Evolutionary conservation across 352 stramenopile species (phyloP).

Genomic region (Elongisporangium anandrum): DNA sequence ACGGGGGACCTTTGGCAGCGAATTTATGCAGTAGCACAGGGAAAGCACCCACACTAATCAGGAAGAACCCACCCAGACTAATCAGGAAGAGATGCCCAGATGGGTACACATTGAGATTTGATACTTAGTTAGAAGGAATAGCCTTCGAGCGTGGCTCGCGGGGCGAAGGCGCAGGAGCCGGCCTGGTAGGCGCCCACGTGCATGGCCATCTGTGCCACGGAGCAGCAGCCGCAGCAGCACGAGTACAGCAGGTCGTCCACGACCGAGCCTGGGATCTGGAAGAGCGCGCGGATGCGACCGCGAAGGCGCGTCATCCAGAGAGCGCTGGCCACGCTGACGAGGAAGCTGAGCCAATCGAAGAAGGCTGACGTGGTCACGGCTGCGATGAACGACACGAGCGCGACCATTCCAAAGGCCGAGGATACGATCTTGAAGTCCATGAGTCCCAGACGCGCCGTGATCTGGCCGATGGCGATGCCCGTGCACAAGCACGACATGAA

Average conservation of each 20-base stretch:
- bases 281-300: slow-evolving; percentile 53
- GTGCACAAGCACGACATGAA: slow-evolving; percentile 35
- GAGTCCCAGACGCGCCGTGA: slow-evolving; percentile 20
- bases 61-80: slow-evolving; percentile 36
- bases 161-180: slow-evolving; percentile 46
- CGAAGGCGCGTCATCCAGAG: slow-evolving; percentile 47
- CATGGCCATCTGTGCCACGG: slow-evolving; percentile 72
- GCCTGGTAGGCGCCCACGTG: slow-evolving; percentile 79
- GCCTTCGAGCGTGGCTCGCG: slow-evolving; percentile 58
- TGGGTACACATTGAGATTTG: background rate
- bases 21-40: background rate
- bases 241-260: slow-evolving; percentile 41
- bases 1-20: background rate
- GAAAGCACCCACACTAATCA: slow-evolving; percentile 24
- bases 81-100: background rate
- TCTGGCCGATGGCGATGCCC: slow-evolving; percentile 29
- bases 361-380: slow-evolving; percentile 3
- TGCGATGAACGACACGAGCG: slow-evolving; percentile 12
- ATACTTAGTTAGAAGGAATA: slow-evolving; percentile 26
- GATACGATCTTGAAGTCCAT: slow-evolving; percentile 17
- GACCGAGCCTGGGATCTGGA: slow-evolving; percentile 59
- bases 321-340: slow-evolving; percentile 2
- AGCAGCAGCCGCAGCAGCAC: slow-evolving; percentile 68
- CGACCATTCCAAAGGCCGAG: slow-evolving; percentile 11
- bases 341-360: slow-evolving; percentile 3